Evolutionary conservation across 495 filamentous ascomycete species (phyloP).

Genomic region (Copromyces sp.): DNA sequence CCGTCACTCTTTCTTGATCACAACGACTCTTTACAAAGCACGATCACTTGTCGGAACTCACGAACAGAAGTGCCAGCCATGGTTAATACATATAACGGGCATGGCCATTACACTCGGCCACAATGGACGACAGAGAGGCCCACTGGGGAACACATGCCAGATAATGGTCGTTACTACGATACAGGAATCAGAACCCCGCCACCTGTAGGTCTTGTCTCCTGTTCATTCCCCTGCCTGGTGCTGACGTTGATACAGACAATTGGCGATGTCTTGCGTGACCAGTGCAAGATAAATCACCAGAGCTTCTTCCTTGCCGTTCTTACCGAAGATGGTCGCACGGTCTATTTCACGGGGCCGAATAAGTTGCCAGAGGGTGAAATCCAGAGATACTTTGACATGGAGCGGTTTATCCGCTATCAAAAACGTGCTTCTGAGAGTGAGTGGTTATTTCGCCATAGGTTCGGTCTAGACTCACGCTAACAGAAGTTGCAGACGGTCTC

Average conservation of each 20-base stretch:
- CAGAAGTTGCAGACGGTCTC: not conserved
- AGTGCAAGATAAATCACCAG: constrained; percentile 26
- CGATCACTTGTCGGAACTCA: not conserved
- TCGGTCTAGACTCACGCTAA: not conserved
- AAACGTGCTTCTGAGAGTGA: constrained; percentile 9
- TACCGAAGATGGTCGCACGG: constrained; percentile 21
- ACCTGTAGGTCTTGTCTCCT: constrained; percentile 7
- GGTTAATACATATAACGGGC: not conserved
- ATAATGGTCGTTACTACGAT: constrained; percentile 9
- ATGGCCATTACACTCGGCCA: constrained; percentile 11
- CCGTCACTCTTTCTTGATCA: not conserved
- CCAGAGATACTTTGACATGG: constrained; percentile 23
- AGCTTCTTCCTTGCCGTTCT: constrained; percentile 29
- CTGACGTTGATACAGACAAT: constrained; percentile 24
- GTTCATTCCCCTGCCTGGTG: not conserved
- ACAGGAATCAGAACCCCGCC: constrained; percentile 11
- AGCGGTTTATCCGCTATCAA: constrained; percentile 16
- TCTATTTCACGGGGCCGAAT: constrained; percentile 23
- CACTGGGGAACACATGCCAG: constrained; percentile 3
- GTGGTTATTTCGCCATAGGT: not conserved
- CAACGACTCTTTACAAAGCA: not conserved
- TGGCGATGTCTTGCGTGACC: constrained; percentile 26
- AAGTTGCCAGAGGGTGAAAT: constrained; percentile 16
- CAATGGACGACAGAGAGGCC: constrained; percentile 15
- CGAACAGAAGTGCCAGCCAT: not conserved